These are phyloP conservation scores for Microdochium nivale DNA, from an alignment of 2,329 filamentous ascomycete species.

Conservation along the genomic window DNA sequence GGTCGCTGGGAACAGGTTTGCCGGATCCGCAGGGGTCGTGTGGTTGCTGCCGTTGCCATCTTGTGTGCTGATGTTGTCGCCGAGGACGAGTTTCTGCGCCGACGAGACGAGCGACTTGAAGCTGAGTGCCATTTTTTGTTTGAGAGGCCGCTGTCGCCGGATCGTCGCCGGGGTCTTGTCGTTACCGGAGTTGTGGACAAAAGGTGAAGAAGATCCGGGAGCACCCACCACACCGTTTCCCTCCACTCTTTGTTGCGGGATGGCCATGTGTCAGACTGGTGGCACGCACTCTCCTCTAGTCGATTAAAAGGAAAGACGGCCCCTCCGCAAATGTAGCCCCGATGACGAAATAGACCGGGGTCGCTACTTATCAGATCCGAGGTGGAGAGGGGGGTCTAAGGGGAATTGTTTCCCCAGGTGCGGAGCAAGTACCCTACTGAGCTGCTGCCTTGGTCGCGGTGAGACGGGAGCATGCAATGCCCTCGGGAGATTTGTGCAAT, in stretches of 20 bases:
- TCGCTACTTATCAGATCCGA: constrained; percentile 1
- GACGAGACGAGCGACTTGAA: constrained; percentile 30
- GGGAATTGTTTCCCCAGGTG: too few species aligned
- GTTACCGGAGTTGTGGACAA: background rate
- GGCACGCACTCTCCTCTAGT: too few species aligned
- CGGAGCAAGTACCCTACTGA: too few species aligned
- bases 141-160: constrained; percentile 8
- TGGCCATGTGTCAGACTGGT: too few species aligned
- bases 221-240: background rate
- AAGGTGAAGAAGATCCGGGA: background rate
- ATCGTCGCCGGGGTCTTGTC: background rate
- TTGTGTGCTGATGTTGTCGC: constrained; percentile 5
- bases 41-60: constrained; percentile 9
- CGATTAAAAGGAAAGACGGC: too few species aligned
- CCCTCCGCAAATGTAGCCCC: too few species aligned
- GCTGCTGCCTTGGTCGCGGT: too few species aligned
- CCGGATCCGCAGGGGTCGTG: constrained; percentile 19
- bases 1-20: constrained; percentile 63
- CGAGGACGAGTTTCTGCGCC: constrained; percentile 24
- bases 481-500: too few species aligned
- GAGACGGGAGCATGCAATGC: too few species aligned
- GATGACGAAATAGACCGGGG: background rate
- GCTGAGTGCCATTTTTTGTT: constrained; percentile 28
- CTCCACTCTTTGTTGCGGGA: too few species aligned
- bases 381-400: too few species aligned